Percentiles rank a stretch among this genome's conserved stretches.
Conservation (phyloP, 2,329 filamentous ascomycete genomes). For the Microdochium bolleyi region DNA sequence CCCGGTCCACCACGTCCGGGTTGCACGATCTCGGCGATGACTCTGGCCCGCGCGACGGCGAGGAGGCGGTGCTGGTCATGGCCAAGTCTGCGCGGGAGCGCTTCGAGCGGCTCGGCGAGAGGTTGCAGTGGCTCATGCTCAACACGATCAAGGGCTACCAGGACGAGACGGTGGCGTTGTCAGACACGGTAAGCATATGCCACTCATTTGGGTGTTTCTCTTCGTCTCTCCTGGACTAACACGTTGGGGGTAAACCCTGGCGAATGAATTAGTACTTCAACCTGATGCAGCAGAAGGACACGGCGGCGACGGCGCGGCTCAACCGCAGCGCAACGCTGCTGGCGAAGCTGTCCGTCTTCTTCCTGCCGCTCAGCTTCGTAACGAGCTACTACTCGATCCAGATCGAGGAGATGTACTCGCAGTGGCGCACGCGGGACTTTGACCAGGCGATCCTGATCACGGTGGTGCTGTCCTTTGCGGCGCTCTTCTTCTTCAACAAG, state of each 20-base stretch:
- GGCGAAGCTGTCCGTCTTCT: constrained; percentile 68
- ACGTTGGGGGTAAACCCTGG: too few species aligned
- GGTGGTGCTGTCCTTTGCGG: constrained; percentile 47
- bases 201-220: too few species aligned
- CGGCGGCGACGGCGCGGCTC: constrained; percentile 61
- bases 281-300: constrained; percentile 68
- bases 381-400: constrained; percentile 67
- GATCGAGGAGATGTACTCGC: constrained; percentile 43
- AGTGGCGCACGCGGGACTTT: constrained; percentile 56
- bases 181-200: constrained; percentile 47
- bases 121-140: constrained; percentile 51
- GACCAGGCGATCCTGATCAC: constrained; percentile 62
- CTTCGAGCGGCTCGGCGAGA: constrained; percentile 51
- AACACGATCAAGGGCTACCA: constrained; percentile 56
- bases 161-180: constrained; percentile 62
- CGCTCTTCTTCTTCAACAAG: constrained; percentile 45
- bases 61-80: constrained; percentile 18
- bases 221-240: constrained; percentile 1
- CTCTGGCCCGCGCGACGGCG: not conserved
- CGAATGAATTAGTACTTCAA: constrained; percentile 81
- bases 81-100: constrained; percentile 42
- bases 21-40: not conserved
- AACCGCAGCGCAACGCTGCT: constrained; percentile 65
- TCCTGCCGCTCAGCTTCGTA: constrained; percentile 68
- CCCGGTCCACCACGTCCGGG: not conserved